Conservation (phyloP, 345 rosid genomes). For the Xanthoceras sorbifolium region DNA sequence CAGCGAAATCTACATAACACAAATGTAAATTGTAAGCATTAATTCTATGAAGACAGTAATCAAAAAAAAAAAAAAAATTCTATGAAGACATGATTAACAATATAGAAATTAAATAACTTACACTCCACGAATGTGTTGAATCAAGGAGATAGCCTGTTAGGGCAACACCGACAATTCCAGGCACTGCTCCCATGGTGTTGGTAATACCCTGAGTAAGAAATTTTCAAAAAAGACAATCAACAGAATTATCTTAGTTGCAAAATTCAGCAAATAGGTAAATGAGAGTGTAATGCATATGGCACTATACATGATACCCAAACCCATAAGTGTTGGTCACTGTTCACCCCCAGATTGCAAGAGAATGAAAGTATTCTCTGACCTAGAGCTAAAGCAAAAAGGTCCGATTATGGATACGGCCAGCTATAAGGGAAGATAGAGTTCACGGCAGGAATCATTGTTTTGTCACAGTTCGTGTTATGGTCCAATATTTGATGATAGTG, state of each 20-base stretch:
- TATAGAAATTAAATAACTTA: slow-evolving; percentile 42
- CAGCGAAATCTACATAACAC: slow-evolving; percentile 57
- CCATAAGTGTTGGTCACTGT: background rate
- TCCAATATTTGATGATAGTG: background rate
- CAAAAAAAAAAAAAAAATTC: no score
- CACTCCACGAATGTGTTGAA: slow-evolving; percentile 95
- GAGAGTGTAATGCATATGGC: background rate
- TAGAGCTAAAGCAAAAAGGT: background rate
- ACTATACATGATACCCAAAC: background rate
- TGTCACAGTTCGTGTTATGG: slow-evolving; percentile 4
- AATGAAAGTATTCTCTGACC: background rate
- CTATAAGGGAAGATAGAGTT: background rate
- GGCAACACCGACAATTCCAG: slow-evolving; percentile 93
- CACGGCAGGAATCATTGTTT: background rate
- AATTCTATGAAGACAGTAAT: background rate
- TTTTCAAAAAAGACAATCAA: slow-evolving; percentile 6
- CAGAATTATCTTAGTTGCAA: no score
- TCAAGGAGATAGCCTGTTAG: slow-evolving; percentile 90
- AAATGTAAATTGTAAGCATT: background rate
- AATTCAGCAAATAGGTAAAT: slow-evolving; percentile 1
- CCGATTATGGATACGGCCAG: background rate
- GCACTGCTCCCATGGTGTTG: slow-evolving; percentile 87
- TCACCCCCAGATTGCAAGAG: background rate
- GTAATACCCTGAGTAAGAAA: slow-evolving; percentile 69
- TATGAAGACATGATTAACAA: background rate